Evolutionary conservation across 768 basidiomycete species (phyloP).

Genomic region (Suillus bovinus): DNA sequence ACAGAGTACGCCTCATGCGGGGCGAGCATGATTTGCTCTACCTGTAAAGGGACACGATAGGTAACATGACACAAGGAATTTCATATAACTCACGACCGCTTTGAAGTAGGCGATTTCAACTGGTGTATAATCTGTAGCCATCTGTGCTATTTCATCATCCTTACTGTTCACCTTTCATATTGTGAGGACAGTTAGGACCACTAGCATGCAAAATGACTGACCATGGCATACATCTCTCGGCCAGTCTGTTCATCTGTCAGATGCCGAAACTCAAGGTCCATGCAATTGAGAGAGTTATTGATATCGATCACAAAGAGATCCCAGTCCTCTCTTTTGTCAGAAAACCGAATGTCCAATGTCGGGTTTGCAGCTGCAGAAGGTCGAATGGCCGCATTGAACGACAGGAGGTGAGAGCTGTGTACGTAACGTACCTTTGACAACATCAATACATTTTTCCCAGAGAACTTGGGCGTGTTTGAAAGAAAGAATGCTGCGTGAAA

Average conservation of each 20-base stretch:
- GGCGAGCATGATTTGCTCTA: conserved; percentile 87
- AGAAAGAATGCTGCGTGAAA: conserved; percentile 72
- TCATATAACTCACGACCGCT: conserved; percentile 58
- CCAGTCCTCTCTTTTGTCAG: conserved; percentile 51
- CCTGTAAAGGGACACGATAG: conserved; percentile 41
- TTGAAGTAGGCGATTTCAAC: conserved; percentile 85
- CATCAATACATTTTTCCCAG: conserved; percentile 66
- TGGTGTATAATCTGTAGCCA: conserved; percentile 81
- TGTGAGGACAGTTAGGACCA: not conserved
- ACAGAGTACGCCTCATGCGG: conserved; percentile 73
- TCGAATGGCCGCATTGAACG: conserved; percentile 9
- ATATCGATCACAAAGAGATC: conserved; percentile 57
- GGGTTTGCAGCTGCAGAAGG: conserved; percentile 50
- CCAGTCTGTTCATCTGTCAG: conserved; percentile 66
- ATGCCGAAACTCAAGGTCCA: conserved; percentile 73
- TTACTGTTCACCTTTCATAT: conserved; percentile 69
- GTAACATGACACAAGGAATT: not conserved
- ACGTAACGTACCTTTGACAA: conserved; percentile 67
- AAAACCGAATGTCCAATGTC: conserved; percentile 45
- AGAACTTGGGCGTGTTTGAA: conserved; percentile 61
- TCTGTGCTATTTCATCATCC: conserved; percentile 78
- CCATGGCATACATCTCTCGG: conserved; percentile 65
- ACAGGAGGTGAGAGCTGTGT: conserved; percentile 1
- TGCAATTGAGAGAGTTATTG: conserved; percentile 61
- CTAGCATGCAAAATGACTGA: conserved; percentile 35